Base-by-base conservation (phyloP, 805 yeast genomes). In the Candida gorgasii region DNA sequence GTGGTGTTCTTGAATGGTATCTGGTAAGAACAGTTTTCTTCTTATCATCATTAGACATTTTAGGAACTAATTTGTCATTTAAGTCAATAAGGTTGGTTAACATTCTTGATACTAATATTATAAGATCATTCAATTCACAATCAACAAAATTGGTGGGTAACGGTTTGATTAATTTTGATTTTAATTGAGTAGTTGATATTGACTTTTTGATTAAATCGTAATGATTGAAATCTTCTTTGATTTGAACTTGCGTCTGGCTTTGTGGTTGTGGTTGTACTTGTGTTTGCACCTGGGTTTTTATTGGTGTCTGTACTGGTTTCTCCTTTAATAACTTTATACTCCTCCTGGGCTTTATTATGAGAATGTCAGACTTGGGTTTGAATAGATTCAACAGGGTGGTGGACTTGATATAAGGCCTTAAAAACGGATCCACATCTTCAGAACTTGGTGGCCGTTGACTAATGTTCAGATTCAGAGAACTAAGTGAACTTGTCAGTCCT, bases 1-100 rank as follows among this genome's bases (percentile, higher is more conserved):
- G 98, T 3, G 97, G 96, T 0, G 92, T 82, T 48, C 97, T 75
- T 3, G 97, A 89, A 61, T 92, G 99, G 61, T 92, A 92, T 50
- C 98, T 70, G 1, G 99, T 92, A 40, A 93, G 72, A 33, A 69
- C 30, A 33, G 69, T 17, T 55, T 53, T 31, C 15, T 42, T 35
- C 24, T 27, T 34, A 9, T 26, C 34, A 20, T 29, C 32, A 31
- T 22, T 22, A 8, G 40, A 26, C 4, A 65, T 52, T 9, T 39
- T 48, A 1, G 73, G 73, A 1, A 67, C 71, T n/a, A 55, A 53
- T 14, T 68, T 67, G 63, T 92, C 98, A 59, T 92, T 92, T 24
- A 87, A 73, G 17, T 69, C 62, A 11, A 90, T 87, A 17, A 92
- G 73, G 30, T 87, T 85, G 36, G 78, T 74, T 19, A 93, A 67